Base-by-base conservation (phyloP, 2,329 filamentous ascomycete genomes). In the Arthrobotrys sphaeroides region DNA sequence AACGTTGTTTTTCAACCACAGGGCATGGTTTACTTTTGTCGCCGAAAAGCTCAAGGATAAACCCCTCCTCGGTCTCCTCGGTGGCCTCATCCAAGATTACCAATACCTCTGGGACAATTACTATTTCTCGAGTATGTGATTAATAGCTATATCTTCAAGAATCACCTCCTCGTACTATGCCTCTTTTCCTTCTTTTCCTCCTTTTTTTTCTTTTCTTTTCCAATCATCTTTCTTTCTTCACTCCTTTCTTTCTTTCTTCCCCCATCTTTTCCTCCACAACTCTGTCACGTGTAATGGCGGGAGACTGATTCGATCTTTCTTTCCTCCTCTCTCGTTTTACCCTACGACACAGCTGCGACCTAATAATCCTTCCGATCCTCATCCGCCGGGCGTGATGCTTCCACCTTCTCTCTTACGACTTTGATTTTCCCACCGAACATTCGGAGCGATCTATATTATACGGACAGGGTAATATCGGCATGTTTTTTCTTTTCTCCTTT, bases 71-170 rank as follows among this genome's bases (percentile, higher is more conserved):
- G 89, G 91, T 78, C 88, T 99, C 81, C 86, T 97, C 22, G 91
- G 90, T 6, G 92, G 91, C 69, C 90, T 99, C 49, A 83, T 98
- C 77, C 93, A 97, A 81, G 95, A 99, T 82, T 99, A 99, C 82
- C 92, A 97, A 83, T 98, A 96, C 82, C 85, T 99, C 31, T 99
- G 95, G 95, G 93, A 97, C 83, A 94, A 96, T 80, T 98, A 97
- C 83, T 96, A 98, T 83, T 99, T 98, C 83, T 86, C 88, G 16
- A 90, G 73, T 77, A 77, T 70, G 73, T 77, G 65, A 72, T 67
- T 38, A 9, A 55, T 36, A 38, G 38, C 10, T 49, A 67, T 61
- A 40, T 47, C 51, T 59, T 57, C 47, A 68, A 68, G 20, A 66
- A 67, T 13, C 49, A 31, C 51, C n/a, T n/a, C n/a, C n/a, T n/a